Conservation (phyloP, 139 green algal genomes). For the Edaphochlamys debaryana region DNA sequence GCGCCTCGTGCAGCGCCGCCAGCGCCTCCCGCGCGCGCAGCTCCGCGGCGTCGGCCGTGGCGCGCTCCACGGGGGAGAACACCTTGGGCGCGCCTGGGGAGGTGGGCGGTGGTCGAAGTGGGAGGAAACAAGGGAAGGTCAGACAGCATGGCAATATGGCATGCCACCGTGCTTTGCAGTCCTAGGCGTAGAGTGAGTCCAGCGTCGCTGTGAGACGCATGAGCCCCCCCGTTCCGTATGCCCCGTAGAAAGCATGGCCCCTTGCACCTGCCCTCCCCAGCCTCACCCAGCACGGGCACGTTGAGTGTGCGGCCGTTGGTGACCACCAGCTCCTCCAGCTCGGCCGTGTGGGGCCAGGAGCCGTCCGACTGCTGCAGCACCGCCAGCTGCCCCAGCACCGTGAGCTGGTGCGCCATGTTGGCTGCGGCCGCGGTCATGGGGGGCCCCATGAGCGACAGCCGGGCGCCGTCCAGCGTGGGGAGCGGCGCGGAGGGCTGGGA, state of each 20-base stretch:
- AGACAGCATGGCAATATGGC: neutral
- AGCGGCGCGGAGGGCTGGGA: neutral
- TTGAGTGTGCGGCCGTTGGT: constrained; percentile 12
- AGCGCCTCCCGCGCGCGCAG: neutral
- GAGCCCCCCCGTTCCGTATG: neutral
- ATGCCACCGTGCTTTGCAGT: too few species aligned
- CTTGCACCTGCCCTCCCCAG: too few species aligned
- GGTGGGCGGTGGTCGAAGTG: too few species aligned
- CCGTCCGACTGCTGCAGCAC: constrained; percentile 17
- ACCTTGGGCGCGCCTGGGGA: neutral
- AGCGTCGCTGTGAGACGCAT: neutral
- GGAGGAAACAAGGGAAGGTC: neutral
- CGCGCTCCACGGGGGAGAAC: neutral
- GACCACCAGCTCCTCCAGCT: constrained; percentile 30
- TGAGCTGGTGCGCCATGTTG: neutral
- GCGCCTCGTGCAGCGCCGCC: neutral
- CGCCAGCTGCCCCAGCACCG: constrained; percentile 8
- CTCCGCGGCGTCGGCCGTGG: neutral
- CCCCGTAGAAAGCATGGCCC: too few species aligned
- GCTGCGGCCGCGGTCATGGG: neutral
- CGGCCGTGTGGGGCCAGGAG: constrained; percentile 12
- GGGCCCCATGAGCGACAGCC: neutral
- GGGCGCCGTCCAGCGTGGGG: too few species aligned
- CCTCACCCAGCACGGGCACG: constrained; percentile 11
- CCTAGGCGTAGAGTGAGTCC: neutral